Conservation (phyloP, 805 yeast genomes). For the Wickerhamiella azymoides region DNA sequence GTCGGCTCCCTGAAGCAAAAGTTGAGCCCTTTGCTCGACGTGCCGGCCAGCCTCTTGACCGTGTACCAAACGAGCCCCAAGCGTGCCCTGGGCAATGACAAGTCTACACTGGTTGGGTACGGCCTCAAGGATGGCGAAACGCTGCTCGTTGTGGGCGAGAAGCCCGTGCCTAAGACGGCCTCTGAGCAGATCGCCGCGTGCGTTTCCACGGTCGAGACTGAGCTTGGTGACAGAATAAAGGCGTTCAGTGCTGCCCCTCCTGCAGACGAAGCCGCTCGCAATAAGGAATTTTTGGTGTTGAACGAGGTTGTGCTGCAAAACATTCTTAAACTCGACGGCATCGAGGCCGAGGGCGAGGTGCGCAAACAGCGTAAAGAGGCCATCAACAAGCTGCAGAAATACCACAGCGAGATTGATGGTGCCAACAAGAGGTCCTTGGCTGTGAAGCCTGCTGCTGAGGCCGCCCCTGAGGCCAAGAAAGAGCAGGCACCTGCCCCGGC, state of each 20-base stretch:
- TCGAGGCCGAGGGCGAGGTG: constrained; percentile 24
- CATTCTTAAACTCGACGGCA: constrained; percentile 24
- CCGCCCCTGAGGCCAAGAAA: neutral
- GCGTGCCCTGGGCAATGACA: constrained; percentile 13
- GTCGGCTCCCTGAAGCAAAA: constrained; percentile 46
- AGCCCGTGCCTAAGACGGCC: neutral
- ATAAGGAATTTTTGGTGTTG: constrained; percentile 23
- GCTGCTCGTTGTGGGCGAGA: constrained; percentile 13
- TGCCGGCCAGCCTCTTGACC: constrained; percentile 21
- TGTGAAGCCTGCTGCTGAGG: too few relatives aligned
- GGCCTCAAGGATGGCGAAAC: constrained; percentile 16
- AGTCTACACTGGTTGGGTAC: constrained; percentile 14
- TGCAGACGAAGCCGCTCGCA: constrained; percentile 15
- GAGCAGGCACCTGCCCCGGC: neutral
- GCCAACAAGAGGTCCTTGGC: constrained; percentile 13
- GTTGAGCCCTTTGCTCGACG: constrained; percentile 41
- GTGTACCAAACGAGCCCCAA: constrained; percentile 14
- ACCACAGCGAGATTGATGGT: constrained; percentile 21
- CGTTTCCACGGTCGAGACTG: constrained; percentile 17
- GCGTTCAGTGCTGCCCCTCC: constrained; percentile 17
- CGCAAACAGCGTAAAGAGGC: constrained; percentile 23
- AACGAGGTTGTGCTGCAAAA: constrained; percentile 25
- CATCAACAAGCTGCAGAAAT: constrained; percentile 23
- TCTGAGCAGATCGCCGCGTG: constrained; percentile 14
- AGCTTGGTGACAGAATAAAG: constrained; percentile 18